phyloP scores from a whole-genome alignment of 208 protist genomes.

The Borovskyia barvae region DNA sequence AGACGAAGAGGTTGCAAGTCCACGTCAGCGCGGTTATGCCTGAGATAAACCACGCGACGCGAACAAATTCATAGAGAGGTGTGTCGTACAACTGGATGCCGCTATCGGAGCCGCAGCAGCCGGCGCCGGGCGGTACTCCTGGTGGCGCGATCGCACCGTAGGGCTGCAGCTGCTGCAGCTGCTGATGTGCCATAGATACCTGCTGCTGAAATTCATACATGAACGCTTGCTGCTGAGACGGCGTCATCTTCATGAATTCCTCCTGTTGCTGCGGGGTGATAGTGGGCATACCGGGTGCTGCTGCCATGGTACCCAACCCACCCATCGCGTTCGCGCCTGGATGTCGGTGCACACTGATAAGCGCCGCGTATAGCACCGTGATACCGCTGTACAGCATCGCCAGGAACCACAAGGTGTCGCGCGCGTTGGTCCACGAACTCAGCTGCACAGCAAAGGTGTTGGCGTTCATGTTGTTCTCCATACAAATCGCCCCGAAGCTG shows the following conservation, averaged over 20 bases:
- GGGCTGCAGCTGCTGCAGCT: constrained; percentile 24
- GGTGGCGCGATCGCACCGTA: neutral
- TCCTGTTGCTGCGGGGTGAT: constrained; percentile 38
- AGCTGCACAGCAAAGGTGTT: constrained; percentile 64
- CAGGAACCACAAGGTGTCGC: constrained; percentile 70
- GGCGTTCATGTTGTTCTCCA: constrained; percentile 65
- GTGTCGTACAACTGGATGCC: constrained; percentile 79
- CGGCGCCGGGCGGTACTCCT: constrained; percentile 2
- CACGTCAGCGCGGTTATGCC: constrained; percentile 65
- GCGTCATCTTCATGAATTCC: constrained; percentile 44
- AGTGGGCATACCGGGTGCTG: neutral
- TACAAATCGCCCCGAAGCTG: constrained; percentile 51
- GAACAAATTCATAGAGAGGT: constrained; percentile 81
- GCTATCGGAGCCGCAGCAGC: constrained; percentile 28
- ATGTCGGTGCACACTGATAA: constrained; percentile 49
- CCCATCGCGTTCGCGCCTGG: neutral
- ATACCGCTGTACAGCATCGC: constrained; percentile 60
- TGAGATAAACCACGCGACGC: constrained; percentile 75
- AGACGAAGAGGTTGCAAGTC: constrained; percentile 51
- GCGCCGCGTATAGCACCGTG: constrained; percentile 51
- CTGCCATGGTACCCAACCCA: neutral
- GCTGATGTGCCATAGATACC: constrained; percentile 18
- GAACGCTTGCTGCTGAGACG: constrained; percentile 49
- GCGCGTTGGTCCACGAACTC: constrained; percentile 57
- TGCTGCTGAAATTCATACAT: constrained; percentile 40